phyloP scores from a whole-genome alignment of 768 basidiomycete species.

The Serendipita sp. region DNA sequence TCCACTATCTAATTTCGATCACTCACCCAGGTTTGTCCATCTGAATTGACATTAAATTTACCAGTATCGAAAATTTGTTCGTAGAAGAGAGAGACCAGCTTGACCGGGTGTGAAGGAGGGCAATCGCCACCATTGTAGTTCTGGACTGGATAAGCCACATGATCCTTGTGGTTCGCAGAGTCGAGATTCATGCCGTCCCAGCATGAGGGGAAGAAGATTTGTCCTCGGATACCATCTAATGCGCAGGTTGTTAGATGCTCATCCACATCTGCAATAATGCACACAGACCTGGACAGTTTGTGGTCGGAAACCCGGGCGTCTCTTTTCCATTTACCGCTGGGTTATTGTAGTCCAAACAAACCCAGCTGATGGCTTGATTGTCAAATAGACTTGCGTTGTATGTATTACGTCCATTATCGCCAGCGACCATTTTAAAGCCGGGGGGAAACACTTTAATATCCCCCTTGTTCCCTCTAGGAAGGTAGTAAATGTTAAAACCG shows the following conservation, averaged over 20 bases:
- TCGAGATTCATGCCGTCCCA: conserved; percentile 28
- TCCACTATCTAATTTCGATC: not conserved
- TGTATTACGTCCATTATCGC: conserved; percentile 31
- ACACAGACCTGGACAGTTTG: conserved; percentile 13
- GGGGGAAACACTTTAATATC: not conserved
- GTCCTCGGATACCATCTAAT: conserved; percentile 7
- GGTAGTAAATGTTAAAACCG: not conserved
- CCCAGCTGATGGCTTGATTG: conserved; percentile 26
- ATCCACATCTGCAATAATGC: not conserved
- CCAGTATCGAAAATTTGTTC: not conserved
- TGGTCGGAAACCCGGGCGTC: conserved; percentile 8
- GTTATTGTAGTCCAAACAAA: conserved; percentile 27
- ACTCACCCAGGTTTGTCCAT: not conserved
- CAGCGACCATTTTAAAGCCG: conserved; percentile 25
- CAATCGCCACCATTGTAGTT: conserved; percentile 13
- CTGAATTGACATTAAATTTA: not conserved
- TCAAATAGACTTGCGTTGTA: conserved; percentile 28
- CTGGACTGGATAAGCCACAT: conserved; percentile 21
- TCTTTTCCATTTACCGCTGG: conserved; percentile 11
- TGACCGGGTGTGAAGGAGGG: conserved; percentile 12
- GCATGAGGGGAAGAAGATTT: conserved; percentile 22
- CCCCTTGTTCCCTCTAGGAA: not conserved
- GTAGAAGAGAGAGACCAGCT: conserved; percentile 10
- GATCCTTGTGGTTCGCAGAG: conserved; percentile 24
- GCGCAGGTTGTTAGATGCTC: not conserved